Conservation (phyloP, 768 basidiomycete genomes). For the Mycena belliarum region DNA sequence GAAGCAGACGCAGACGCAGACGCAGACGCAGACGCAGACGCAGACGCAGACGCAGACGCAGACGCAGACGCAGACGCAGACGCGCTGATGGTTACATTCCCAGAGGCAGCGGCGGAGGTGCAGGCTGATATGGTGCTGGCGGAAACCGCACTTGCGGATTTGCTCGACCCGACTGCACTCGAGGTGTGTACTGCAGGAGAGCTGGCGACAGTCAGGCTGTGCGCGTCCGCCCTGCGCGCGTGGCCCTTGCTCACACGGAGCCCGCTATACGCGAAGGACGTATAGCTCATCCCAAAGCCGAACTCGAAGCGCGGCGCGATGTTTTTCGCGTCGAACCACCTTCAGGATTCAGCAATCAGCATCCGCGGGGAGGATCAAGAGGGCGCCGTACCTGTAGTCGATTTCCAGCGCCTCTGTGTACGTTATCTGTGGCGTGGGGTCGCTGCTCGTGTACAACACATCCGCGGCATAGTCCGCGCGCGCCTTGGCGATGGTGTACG, state of each 20-base stretch:
- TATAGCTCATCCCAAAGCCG: constrained; percentile 43
- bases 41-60: too few relatives aligned
- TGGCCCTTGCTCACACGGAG: constrained; percentile 6
- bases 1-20: background rate
- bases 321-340: constrained; percentile 33
- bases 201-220: too few relatives aligned
- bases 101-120: too few relatives aligned
- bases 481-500: constrained; percentile 58
- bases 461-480: constrained; percentile 46
- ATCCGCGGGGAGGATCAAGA: too few relatives aligned
- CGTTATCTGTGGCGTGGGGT: constrained; percentile 9
- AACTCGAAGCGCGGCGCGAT: constrained; percentile 30
- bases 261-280: constrained; percentile 41
- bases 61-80: too few relatives aligned
- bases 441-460: constrained; percentile 1
- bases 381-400: constrained; percentile 36
- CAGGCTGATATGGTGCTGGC: too few relatives aligned
- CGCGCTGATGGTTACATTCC: too few relatives aligned
- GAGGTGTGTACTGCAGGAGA: too few relatives aligned
- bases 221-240: too few relatives aligned
- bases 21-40: background rate
- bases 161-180: too few relatives aligned
- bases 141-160: too few relatives aligned
- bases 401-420: constrained; percentile 21
- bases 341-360: background rate